Evolutionary conservation across 768 basidiomycete species (phyloP).

Genomic region (Lactifluus rugatus): DNA sequence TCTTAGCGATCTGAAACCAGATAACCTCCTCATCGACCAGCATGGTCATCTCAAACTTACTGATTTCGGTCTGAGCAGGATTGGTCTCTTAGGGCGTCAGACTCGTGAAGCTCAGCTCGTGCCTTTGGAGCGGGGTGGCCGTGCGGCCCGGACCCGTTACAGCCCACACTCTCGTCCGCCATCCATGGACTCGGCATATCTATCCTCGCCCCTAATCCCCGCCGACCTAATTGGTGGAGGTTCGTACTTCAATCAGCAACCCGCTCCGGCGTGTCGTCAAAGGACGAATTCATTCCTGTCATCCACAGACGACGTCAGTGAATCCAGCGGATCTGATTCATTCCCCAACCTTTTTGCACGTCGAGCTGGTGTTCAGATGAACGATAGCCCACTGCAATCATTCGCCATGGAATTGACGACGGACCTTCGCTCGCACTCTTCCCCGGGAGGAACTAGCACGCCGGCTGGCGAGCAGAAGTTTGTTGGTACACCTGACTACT

Average conservation of each 20-base stretch:
- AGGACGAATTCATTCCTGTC: constrained; percentile 59
- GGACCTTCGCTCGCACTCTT: constrained; percentile 71
- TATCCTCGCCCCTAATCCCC: constrained; percentile 65
- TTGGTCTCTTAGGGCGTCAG: constrained; percentile 96
- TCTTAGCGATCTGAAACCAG: constrained; percentile 88
- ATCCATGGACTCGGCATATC: constrained; percentile 68
- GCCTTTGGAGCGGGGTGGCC: constrained; percentile 25
- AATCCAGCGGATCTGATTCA: constrained; percentile 82
- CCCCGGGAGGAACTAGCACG: constrained; percentile 43
- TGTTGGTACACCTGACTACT: constrained; percentile 95
- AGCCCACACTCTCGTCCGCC: constrained; percentile 72
- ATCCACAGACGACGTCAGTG: constrained; percentile 71
- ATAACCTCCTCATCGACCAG: constrained; percentile 94
- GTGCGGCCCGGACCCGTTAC: constrained; percentile 39
- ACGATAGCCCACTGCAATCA: constrained; percentile 75
- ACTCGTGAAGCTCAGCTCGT: constrained; percentile 51
- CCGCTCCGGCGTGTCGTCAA: constrained; percentile 45
- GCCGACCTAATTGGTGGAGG: constrained; percentile 46
- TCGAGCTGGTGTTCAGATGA: constrained; percentile 33
- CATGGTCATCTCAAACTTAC: constrained; percentile 97
- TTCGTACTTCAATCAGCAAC: constrained; percentile 75
- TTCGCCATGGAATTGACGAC: constrained; percentile 81
- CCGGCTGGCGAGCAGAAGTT: constrained; percentile 87
- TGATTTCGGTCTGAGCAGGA: constrained; percentile 93
- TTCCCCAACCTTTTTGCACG: constrained; percentile 32